phyloP scores from a whole-genome alignment of 371 early-diverging fungal species.

The Syncephalastrum monosporum region DNA sequence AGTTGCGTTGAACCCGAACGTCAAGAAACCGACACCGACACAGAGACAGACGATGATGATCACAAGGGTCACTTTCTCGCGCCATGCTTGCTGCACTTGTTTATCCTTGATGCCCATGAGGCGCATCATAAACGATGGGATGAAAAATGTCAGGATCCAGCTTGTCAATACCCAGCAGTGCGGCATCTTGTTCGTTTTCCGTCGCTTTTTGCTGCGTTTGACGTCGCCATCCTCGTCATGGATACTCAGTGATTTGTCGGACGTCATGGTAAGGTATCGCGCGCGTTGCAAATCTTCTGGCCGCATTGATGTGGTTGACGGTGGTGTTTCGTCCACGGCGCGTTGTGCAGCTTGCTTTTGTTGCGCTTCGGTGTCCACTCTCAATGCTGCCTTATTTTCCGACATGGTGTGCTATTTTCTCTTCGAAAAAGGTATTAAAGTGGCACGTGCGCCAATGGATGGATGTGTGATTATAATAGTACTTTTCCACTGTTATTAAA shows the following conservation, averaged over 20 bases:
- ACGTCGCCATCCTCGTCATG: not conserved
- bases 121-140: slow-evolving; percentile 33
- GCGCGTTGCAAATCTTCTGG: slow-evolving; percentile 20
- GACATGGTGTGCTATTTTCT: not conserved
- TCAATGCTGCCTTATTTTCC: not conserved
- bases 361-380: not conserved
- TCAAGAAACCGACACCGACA: slow-evolving; percentile 64
- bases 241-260: slow-evolving; percentile 1
- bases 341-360: not conserved
- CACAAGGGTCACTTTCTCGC: slow-evolving; percentile 85
- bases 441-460: too few species aligned
- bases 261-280: slow-evolving; percentile 14
- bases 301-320: not conserved
- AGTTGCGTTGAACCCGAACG: slow-evolving; percentile 62
- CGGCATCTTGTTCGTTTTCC: slow-evolving; percentile 10
- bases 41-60: slow-evolving; percentile 70
- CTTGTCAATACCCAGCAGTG: slow-evolving; percentile 36
- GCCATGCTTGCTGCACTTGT: slow-evolving; percentile 84
- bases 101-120: slow-evolving; percentile 48
- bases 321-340: not conserved
- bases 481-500: too few species aligned
- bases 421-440: too few species aligned
- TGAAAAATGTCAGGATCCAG: slow-evolving; percentile 48
- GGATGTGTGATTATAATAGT: too few species aligned
- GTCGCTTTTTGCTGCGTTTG: not conserved